Base-by-base conservation (phyloP, 2,329 filamentous ascomycete species). In the Sporothrix curviconia region DNA sequence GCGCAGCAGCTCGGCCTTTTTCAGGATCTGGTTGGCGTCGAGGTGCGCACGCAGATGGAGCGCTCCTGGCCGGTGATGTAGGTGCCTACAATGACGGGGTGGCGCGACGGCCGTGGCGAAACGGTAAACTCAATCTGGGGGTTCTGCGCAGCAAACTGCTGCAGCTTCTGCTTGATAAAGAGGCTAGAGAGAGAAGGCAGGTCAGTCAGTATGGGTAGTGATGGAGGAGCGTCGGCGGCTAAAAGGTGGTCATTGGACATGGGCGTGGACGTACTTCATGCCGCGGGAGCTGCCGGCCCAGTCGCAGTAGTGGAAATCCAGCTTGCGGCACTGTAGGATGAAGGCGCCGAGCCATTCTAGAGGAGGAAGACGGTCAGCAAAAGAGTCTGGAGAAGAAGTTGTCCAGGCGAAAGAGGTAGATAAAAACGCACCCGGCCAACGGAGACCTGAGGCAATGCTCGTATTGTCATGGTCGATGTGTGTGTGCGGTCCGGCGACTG, bases 291-390 rank as follows among this genome's bases (percentile, higher is more conserved):
- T 95, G 62, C 92, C 94, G 58, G 89, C 90, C 83, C 88, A 92
- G 80, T 97, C 91, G 78, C 94, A 97, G 78, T 96, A 99, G 77
- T 95, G 89, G 69, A 99, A 90, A 72, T 96, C 90, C 72, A 99
- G 79, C 70, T 87, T 89, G 79, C 90, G 95, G 84, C 94, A 99
- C 78, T 96, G 92, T 59, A 96, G 83, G 74, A 99, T 90, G 78
- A 97, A 97, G 71, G 92, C 89, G 68, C 92, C 92, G 65, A 97
- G 81, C 94, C 94, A 78, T 99, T 97, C 92, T 97, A 50, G 6
- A 8, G 43, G 22, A 50, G 3, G 44, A 39, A 14, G 22, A 17
- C 3, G 4, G 25, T 44, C 49, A 50, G 46, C 24, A 36, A n/a
- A 11, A 14, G 19, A 15, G 0, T 17, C 5, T 1, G 12, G 40